phyloP scores from a whole-genome alignment of 768 basidiomycete species.

The Naganishia kalamii region DNA sequence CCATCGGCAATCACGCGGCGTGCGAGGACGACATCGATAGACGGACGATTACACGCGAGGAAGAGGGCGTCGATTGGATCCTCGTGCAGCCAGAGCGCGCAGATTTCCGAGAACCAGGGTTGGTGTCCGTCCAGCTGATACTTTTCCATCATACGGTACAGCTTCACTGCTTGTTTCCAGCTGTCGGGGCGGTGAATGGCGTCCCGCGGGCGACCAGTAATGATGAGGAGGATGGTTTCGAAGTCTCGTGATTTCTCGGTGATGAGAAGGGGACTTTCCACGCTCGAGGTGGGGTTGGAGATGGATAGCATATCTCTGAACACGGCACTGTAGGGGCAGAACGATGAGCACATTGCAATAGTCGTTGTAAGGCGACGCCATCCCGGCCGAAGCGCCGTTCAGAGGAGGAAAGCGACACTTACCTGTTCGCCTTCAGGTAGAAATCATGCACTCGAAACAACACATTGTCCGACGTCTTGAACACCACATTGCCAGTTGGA shows the following conservation, averaged over 20 bases:
- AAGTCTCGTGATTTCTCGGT: neutral
- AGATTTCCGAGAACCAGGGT: constrained; percentile 3
- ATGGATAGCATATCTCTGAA: neutral
- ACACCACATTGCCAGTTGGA: neutral
- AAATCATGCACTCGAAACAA: neutral
- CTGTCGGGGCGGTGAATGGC: neutral
- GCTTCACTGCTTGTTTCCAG: neutral
- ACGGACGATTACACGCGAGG: neutral
- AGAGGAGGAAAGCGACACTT: too few species aligned
- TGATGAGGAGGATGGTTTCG: neutral
- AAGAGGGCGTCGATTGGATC: neutral
- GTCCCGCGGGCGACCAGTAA: neutral
- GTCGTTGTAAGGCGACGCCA: neutral
- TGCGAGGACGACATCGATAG: neutral
- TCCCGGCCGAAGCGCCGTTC: neutral
- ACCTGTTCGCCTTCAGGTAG: constrained; percentile 3
- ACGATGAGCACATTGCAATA: too few species aligned
- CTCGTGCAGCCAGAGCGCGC: neutral
- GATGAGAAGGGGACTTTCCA: too few species aligned
- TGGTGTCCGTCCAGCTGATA: neutral
- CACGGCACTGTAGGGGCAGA: neutral
- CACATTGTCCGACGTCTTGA: neutral
- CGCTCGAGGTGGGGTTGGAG: too few species aligned
- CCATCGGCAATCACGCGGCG: neutral
- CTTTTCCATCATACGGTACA: constrained; percentile 1